A percentile compares a stretch with the other conserved stretches of the same genome.
These are phyloP conservation scores for Zasmidium citrigriseum DNA, from an alignment of 2,329 filamentous ascomycete species.

Conservation along the genomic window DNA sequence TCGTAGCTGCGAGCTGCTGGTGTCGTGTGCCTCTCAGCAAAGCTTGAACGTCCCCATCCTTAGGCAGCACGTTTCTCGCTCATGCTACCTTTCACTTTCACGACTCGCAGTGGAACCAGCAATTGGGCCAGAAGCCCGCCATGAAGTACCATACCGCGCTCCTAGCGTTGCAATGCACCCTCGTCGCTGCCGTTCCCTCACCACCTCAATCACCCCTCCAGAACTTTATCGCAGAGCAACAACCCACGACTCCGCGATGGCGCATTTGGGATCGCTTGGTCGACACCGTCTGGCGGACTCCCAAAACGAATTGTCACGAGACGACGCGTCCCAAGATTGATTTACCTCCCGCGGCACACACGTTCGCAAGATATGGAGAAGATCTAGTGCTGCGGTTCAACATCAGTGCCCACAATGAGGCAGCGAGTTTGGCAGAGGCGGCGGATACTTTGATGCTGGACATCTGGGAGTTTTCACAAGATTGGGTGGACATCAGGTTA, in stretches of 20 bases:
- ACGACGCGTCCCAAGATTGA: background rate
- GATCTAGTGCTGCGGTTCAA: constrained; percentile 91
- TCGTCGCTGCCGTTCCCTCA: constrained; percentile 20
- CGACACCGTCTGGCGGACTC: background rate
- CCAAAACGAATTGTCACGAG: background rate
- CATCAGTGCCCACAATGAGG: constrained; percentile 68
- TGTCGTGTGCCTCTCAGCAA: background rate
- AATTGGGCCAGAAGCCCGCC: background rate
- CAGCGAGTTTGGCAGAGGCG: constrained; percentile 70
- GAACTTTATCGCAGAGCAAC: constrained; percentile 1
- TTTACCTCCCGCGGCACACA: constrained; percentile 22
- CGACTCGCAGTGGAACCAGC: background rate
- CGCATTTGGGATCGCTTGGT: constrained; percentile 15
- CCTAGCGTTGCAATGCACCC: constrained; percentile 12
- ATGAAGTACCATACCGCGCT: constrained; percentile 15
- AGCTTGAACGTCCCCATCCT: background rate
- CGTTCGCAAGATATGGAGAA: constrained; percentile 61
- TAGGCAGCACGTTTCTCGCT: background rate
- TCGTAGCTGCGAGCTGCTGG: background rate
- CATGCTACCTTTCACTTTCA: background rate
- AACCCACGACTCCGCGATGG: constrained; percentile 17
- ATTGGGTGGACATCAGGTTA: constrained; percentile 83
- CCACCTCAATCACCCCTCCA: constrained; percentile 15
- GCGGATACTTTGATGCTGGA: constrained; percentile 78
- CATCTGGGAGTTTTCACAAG: constrained; percentile 80